Percentiles rank a stretch among this genome's conserved stretches.
phyloP scores from a whole-genome alignment of 345 rosid species.

The Eucalyptus erythrocorys region DNA sequence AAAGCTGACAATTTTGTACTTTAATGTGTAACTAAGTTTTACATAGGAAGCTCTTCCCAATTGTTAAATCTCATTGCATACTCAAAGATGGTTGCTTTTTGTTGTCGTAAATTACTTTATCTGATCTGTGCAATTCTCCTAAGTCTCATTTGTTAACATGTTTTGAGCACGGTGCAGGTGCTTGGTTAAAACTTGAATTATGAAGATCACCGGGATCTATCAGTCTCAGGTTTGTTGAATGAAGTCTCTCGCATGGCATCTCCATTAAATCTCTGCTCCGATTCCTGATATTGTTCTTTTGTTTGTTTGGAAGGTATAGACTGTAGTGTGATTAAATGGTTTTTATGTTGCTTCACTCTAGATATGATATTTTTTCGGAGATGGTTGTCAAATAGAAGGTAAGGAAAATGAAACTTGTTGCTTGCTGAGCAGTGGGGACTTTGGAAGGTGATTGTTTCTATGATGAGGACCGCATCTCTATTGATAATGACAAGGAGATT shows the following conservation, averaged over 20 bases:
- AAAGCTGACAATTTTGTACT: neutral
- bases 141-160: neutral
- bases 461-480: constrained; percentile 91
- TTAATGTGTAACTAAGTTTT: neutral
- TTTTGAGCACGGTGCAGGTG: neutral
- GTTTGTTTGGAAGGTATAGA: neutral
- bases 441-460: constrained; percentile 92
- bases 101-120: neutral
- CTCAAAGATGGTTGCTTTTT: neutral
- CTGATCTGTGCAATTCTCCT: neutral
- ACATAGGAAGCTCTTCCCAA: neutral
- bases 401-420: constrained; percentile 79
- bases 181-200: neutral
- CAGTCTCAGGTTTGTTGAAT: neutral
- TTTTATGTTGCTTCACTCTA: constrained; percentile 4
- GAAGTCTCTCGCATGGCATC: neutral
- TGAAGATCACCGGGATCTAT: neutral
- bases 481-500: constrained; percentile 87
- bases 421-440: constrained; percentile 94
- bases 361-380: constrained; percentile 62
- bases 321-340: neutral
- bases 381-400: constrained; percentile 98
- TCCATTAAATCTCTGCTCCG: neutral
- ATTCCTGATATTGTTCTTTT: neutral
- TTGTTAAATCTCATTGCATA: neutral